A percentile compares a stretch with the other conserved stretches of the same genome.
Evolutionary conservation across 1,284 basidiomycete genomes (phyloP).

Genomic region (Pseudozyma sp.): DNA sequence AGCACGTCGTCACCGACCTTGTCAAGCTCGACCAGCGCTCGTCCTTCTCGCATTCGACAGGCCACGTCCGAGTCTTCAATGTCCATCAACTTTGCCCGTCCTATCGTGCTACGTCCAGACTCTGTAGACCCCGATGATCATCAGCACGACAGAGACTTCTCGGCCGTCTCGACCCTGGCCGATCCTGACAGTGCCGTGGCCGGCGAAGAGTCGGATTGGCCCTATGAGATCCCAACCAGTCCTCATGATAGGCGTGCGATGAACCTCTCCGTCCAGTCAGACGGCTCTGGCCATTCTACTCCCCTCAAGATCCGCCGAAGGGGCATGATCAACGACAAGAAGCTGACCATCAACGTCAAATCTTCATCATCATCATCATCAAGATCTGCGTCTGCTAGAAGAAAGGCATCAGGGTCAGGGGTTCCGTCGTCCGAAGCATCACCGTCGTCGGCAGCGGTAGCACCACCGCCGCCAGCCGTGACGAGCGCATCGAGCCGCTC

Average conservation of each 20-base stretch:
- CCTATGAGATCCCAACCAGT: slow-evolving; percentile 3
- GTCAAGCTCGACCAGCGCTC: slow-evolving; percentile 8
- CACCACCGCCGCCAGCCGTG: slow-evolving; percentile 2
- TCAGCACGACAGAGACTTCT: not conserved
- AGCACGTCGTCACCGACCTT: slow-evolving; percentile 1
- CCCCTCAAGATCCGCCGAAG: slow-evolving; percentile 33
- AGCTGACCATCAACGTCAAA: slow-evolving; percentile 24
- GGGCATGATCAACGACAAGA: slow-evolving; percentile 29
- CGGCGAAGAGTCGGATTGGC: slow-evolving; percentile 18
- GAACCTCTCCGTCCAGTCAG: slow-evolving; percentile 9
- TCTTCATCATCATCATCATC: slow-evolving; percentile 1
- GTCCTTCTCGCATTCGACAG: slow-evolving; percentile 18
- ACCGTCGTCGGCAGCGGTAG: not conserved
- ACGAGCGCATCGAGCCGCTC: not conserved
- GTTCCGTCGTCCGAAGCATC: not conserved
- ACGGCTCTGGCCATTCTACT: slow-evolving; percentile 4
- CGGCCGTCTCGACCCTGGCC: slow-evolving; percentile 5
- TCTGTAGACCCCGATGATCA: not conserved
- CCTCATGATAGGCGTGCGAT: slow-evolving; percentile 15
- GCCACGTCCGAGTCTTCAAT: slow-evolving; percentile 11
- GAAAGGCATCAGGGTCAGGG: slow-evolving; percentile 8
- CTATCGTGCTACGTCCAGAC: slow-evolving; percentile 4
- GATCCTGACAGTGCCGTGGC: slow-evolving; percentile 5
- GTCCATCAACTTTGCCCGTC: slow-evolving; percentile 35
- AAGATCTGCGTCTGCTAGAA: slow-evolving; percentile 8